These are phyloP conservation scores for Fraxinus greggii DNA, from an alignment of 305 asterid genomes.

Conservation along the genomic window DNA sequence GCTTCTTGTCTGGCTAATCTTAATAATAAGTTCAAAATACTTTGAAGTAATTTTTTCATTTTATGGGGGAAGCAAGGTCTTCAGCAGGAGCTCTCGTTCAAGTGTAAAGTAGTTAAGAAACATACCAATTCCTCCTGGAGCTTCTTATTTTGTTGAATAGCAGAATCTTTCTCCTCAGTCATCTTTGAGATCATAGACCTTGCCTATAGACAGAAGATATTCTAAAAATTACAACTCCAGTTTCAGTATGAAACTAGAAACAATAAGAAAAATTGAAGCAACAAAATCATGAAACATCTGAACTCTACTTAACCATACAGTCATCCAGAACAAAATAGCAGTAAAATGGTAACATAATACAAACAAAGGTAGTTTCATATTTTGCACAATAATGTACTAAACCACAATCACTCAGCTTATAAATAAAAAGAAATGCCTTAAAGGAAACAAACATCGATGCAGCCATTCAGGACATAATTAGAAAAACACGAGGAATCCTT, in stretches of 20 bases:
- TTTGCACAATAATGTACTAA: not conserved
- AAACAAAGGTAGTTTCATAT: not conserved
- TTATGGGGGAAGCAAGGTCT: not conserved
- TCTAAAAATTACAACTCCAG: conserved; percentile 12
- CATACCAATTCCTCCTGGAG: conserved; percentile 71
- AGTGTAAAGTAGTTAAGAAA: not conserved
- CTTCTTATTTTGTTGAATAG: conserved; percentile 57
- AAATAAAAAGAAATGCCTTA: not conserved
- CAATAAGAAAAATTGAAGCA: not conserved
- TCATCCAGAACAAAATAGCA: conserved; percentile 17
- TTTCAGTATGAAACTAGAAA: not conserved
- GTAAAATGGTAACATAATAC: not conserved
- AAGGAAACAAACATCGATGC: not conserved
- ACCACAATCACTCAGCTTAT: not conserved
- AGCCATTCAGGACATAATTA: not conserved
- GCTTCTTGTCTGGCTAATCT: not conserved
- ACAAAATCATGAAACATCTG: not conserved
- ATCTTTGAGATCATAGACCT: conserved; percentile 54
- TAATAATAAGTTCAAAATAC: not conserved
- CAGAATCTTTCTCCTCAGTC: conserved; percentile 65
- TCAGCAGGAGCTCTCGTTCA: not conserved
- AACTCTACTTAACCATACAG: not conserved
- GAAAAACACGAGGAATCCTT: not conserved
- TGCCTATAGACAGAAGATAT: conserved; percentile 38
- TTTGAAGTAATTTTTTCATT: not conserved